Conservation (phyloP, 768 basidiomycete species). For the Mycena rebaudengoi region DNA sequence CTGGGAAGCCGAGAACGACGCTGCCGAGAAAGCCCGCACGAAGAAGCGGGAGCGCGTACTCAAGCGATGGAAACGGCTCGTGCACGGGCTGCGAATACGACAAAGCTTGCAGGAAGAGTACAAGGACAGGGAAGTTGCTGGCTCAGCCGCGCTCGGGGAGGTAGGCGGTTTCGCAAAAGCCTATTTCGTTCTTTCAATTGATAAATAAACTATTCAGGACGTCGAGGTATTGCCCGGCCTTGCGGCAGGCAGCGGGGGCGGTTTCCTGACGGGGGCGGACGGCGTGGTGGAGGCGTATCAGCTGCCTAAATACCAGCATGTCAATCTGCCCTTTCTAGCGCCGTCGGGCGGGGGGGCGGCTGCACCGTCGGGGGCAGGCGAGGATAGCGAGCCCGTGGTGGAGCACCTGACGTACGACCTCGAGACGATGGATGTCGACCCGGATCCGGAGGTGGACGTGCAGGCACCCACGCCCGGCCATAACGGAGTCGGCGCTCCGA, state of each 20-base stretch:
- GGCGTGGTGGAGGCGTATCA: constrained; percentile 78
- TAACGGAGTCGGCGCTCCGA: constrained; percentile 44
- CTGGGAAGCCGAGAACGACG: constrained; percentile 80
- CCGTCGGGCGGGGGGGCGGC: constrained; percentile 16
- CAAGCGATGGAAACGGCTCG: constrained; percentile 88
- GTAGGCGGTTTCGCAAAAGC: constrained; percentile 16
- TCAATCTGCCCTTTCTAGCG: constrained; percentile 32
- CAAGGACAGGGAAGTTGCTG: constrained; percentile 41
- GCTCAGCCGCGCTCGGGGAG: constrained; percentile 22
- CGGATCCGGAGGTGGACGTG: constrained; percentile 42
- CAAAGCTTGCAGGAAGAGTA: constrained; percentile 86
- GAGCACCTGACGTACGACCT: constrained; percentile 47
- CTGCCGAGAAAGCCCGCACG: constrained; percentile 75
- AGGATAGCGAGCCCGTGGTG: constrained; percentile 28
- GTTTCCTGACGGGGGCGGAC: constrained; percentile 75
- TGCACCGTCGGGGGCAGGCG: constrained; percentile 24
- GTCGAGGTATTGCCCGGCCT: constrained; percentile 20
- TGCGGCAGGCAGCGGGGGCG: constrained; percentile 50
- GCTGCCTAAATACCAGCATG: constrained; percentile 66
- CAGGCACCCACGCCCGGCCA: not conserved
- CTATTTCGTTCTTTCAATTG: not conserved
- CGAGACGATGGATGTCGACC: constrained; percentile 46
- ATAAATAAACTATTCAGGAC: constrained; percentile 2
- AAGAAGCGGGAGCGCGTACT: constrained; percentile 84
- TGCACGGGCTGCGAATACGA: constrained; percentile 89